Percentiles rank a stretch among this genome's conserved stretches.
phyloP scores from a whole-genome alignment of 208 protist genomes.

The Herpetomonas muscarum region DNA sequence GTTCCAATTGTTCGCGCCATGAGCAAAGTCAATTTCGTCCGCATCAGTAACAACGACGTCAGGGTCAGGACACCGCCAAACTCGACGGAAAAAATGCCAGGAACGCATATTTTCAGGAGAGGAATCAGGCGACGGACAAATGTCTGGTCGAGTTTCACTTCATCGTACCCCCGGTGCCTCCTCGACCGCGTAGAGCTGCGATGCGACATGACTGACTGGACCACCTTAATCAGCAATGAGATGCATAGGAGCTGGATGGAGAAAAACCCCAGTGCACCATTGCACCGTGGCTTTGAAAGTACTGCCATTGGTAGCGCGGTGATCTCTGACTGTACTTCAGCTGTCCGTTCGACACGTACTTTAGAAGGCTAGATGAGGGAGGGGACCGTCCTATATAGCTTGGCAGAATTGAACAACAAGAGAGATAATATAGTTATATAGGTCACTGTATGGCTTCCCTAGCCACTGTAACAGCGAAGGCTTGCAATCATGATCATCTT shows the following conservation, averaged over 20 bases:
- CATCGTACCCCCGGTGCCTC: not conserved
- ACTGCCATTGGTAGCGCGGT: not conserved
- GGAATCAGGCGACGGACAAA: conserved; percentile 51
- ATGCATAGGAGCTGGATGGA: conserved; percentile 5
- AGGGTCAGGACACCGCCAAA: conserved; percentile 35
- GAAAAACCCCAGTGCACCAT: conserved; percentile 1
- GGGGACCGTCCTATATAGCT: too few species aligned
- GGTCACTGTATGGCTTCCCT: too few species aligned
- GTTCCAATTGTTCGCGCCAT: conserved; percentile 50
- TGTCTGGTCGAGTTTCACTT: conserved; percentile 27
- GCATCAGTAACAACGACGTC: conserved; percentile 38
- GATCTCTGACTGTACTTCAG: too few species aligned
- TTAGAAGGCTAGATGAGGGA: too few species aligned
- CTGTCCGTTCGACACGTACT: too few species aligned
- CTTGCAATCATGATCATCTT: too few species aligned
- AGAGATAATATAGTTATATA: too few species aligned
- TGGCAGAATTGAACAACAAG: too few species aligned
- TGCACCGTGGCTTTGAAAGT: not conserved
- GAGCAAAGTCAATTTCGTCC: conserved; percentile 57
- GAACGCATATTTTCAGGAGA: conserved; percentile 68
- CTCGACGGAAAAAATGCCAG: conserved; percentile 46
- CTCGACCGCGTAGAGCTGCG: not conserved
- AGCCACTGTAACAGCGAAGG: too few species aligned
- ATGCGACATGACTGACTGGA: not conserved
- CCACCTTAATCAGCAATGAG: conserved; percentile 1